These are phyloP conservation scores for Diospyros kaki DNA, from an alignment of 148 eudicot genomes.

Conservation along the genomic window DNA sequence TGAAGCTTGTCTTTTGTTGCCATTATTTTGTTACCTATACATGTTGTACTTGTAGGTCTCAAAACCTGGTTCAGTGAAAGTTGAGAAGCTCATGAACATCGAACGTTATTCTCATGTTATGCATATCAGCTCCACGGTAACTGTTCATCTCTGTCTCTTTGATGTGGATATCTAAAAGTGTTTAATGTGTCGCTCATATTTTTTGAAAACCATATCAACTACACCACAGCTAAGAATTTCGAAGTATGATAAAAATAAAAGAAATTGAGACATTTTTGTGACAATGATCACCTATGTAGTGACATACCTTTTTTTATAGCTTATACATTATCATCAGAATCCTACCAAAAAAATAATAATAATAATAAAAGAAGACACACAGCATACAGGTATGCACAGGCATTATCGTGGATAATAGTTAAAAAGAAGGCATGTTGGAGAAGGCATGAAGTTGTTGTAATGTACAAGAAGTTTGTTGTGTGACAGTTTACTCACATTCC, in stretches of 20 bases:
- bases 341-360: too few relatives aligned
- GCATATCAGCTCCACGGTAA: conserved; percentile 99
- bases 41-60: conserved; percentile 56
- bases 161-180: background rate
- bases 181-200: background rate
- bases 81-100: conserved; percentile 89
- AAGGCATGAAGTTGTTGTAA: background rate
- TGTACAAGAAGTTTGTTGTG: conserved; percentile 1
- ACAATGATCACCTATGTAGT: background rate
- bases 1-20: background rate
- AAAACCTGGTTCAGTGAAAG: conserved; percentile 88
- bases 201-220: background rate
- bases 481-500: conserved; percentile 1
- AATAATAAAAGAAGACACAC: too few relatives aligned
- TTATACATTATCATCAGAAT: too few relatives aligned
- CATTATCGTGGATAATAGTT: background rate
- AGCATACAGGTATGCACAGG: background rate
- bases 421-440: background rate
- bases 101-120: conserved; percentile 98
- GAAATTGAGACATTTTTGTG: background rate
- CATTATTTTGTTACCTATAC: background rate
- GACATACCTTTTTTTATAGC: background rate
- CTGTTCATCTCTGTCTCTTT: conserved; percentile 16
- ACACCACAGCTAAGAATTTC: background rate
- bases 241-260: background rate